Evolutionary conservation across 768 basidiomycete genomes (phyloP), one percentile per base, ranked within the genome.

Genomic region (Paxillus involutus): DNA sequence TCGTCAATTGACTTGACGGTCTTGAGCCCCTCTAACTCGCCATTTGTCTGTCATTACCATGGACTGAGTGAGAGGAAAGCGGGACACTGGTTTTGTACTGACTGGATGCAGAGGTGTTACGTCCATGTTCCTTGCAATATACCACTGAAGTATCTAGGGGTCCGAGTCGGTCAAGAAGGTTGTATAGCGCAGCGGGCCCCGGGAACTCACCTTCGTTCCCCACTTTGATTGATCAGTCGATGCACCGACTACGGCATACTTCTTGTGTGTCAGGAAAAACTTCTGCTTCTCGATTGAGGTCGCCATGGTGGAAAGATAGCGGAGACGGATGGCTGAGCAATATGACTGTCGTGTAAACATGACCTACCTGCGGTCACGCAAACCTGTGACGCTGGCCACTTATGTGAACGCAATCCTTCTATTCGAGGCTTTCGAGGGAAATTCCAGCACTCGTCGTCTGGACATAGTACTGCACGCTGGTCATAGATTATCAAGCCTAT

Each of bases 41-140:
- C 69, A 62, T 89, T 85, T 69, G 81, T 89, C 88, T 92, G 63
- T 40, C 29, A 46, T n/a, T 5, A 24, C 6, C 37, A 26, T 42
- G 36, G 24, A 49, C 29, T 59, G 44, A 52, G 32, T 14, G 17
- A 5, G 16, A 46, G 30, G 39, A 19, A 30, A 30, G 4, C 2
- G 8, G 32, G 30, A 1, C 4, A 2, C 16, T 10, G 17, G 13
- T 37, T 32, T 13, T 13, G 16, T 48, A 65, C 82, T 54, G 70
- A 89, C 90, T 12, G 81, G 88, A 62, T 92, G 90, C 8, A 92
- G 77, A 3, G 91, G 91, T 0, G 79, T 86, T 19, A 91, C 87
- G 3, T 78, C 62, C 59, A 80, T 77, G 51, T 72, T 65, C 51
- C 85, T 81, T 3, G 61, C 70, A 51, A 84, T 75, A 64, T 93